Conservation (phyloP, 768 basidiomycete species). For the Auricularia sp. region DNA sequence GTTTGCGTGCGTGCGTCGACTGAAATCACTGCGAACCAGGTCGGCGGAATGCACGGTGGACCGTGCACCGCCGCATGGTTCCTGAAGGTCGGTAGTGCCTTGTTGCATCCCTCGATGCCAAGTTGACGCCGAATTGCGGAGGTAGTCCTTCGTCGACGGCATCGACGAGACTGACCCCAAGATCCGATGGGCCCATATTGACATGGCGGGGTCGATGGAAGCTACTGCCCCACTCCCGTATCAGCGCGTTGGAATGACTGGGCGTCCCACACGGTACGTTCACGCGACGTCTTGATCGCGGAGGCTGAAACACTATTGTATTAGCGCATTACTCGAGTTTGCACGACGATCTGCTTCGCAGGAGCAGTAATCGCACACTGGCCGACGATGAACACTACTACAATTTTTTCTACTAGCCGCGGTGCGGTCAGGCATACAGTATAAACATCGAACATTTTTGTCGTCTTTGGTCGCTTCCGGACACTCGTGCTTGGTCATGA, state of each 20-base stretch:
- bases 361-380: background rate
- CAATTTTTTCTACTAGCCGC: no score
- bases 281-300: background rate
- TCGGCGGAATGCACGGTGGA: conserved; percentile 63
- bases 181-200: conserved; percentile 79
- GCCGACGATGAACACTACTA: no score
- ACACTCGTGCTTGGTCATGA: no score
- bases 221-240: conserved; percentile 47
- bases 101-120: background rate
- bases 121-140: background rate
- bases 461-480: no score
- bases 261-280: conserved; percentile 63
- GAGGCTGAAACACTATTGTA: background rate
- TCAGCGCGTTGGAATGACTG: conserved; percentile 68
- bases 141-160: conserved; percentile 60
- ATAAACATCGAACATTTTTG: no score
- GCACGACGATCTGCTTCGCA: conserved; percentile 7
- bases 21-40: conserved; percentile 25
- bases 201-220: conserved; percentile 46
- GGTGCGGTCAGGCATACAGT: no score
- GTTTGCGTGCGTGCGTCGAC: background rate
- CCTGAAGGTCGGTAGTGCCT: conserved; percentile 38
- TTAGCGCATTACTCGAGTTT: conserved; percentile 17
- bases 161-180: conserved; percentile 51
- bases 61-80: conserved; percentile 78